phyloP scores from a whole-genome alignment of 176 grass and related monocot species.

The Eragrostis curvula region DNA sequence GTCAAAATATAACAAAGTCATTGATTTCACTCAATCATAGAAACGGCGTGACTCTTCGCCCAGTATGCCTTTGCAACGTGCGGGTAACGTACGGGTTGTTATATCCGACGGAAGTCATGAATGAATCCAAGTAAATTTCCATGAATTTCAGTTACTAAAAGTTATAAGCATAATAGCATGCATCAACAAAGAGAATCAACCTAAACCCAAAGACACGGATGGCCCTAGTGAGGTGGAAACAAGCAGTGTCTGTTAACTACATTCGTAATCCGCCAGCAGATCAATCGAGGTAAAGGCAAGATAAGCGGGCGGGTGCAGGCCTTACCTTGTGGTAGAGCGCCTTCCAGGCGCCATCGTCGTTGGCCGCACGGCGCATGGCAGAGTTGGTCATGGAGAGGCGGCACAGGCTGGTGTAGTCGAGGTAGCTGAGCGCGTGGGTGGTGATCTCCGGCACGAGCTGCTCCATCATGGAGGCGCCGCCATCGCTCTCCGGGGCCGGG shows the following conservation, averaged over 20 bases:
- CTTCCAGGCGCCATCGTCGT: slow-evolving; percentile 96
- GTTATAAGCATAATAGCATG: neutral
- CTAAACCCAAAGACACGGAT: neutral
- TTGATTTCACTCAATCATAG: slow-evolving; percentile 10
- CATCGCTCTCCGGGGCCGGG: slow-evolving; percentile 12
- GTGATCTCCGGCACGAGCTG: slow-evolving; percentile 98
- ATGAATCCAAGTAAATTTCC: neutral
- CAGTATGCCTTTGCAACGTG: neutral
- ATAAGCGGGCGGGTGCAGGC: neutral
- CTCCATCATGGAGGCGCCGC: slow-evolving; percentile 91
- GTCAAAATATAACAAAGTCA: neutral
- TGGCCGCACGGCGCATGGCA: slow-evolving; percentile 92
- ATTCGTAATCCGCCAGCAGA: slow-evolving; percentile 32
- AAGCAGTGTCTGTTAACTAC: neutral
- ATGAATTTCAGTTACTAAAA: slow-evolving; percentile 1
- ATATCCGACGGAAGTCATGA: neutral
- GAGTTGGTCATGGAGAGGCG: slow-evolving; percentile 98
- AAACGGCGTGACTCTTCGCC: neutral
- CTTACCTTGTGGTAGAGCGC: slow-evolving; percentile 87
- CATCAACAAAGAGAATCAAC: neutral
- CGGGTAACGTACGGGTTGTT: neutral
- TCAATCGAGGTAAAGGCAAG: neutral
- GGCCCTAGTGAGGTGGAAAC: neutral
- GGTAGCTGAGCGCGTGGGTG: slow-evolving; percentile 93
- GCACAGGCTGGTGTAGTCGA: slow-evolving; percentile 95